These are phyloP conservation scores for Komagataella phaffii DNA, from an alignment of 805 yeast species.

Conservation along the genomic window DNA sequence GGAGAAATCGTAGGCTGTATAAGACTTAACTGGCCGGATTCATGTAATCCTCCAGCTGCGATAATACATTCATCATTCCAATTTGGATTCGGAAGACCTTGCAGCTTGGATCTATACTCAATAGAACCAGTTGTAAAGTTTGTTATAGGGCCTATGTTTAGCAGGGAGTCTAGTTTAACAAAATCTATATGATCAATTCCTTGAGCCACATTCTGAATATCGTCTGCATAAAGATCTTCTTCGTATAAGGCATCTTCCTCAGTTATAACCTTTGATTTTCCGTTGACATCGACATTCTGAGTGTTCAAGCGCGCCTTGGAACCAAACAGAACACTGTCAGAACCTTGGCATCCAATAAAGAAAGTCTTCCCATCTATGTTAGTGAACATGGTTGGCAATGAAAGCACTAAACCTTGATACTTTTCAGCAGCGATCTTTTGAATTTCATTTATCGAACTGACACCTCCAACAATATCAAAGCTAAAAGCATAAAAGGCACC, in stretches of 20 bases:
- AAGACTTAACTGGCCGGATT: constrained; percentile 40
- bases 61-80: constrained; percentile 52
- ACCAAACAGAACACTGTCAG: constrained; percentile 40
- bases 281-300: constrained; percentile 7
- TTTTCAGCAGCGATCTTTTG: constrained; percentile 7
- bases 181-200: constrained; percentile 17
- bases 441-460: constrained; percentile 17
- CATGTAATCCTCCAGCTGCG: constrained; percentile 53
- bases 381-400: constrained; percentile 27
- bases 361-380: constrained; percentile 24
- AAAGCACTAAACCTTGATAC: constrained; percentile 10
- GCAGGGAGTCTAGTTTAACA: constrained; percentile 34
- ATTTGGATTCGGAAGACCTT: constrained; percentile 61
- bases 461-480: constrained; percentile 21
- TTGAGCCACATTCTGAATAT: constrained; percentile 13
- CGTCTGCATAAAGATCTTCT: constrained; percentile 27
- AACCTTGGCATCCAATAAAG: constrained; percentile 49
- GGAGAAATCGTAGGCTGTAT: constrained; percentile 64
- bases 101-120: constrained; percentile 17
- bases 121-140: constrained; percentile 54
- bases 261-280: constrained; percentile 12
- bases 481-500: constrained; percentile 26
- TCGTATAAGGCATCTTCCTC: constrained; percentile 25
- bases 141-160: constrained; percentile 63
- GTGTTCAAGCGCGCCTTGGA: constrained; percentile 16